These are phyloP conservation scores for Capsella rubella DNA, from an alignment of 441 rosid species.

Conservation along the genomic window DNA sequence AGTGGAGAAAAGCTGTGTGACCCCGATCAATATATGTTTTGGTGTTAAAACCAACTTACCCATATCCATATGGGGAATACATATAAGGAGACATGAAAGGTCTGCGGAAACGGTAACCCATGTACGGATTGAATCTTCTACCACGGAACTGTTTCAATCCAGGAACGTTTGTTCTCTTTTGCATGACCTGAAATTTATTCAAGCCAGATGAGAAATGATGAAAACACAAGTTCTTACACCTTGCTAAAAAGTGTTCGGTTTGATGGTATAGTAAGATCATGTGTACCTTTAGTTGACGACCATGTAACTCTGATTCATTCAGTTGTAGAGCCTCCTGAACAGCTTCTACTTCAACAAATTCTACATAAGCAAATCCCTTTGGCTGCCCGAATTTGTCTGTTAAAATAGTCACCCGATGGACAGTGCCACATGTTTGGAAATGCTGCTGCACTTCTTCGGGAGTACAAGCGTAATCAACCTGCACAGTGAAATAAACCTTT, in stretches of 20 bases:
- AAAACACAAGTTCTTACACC: not conserved
- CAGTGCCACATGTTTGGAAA: constrained; percentile 94
- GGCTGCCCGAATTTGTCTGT: constrained; percentile 95
- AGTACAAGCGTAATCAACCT: constrained; percentile 94
- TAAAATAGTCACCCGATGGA: constrained; percentile 87
- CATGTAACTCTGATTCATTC: constrained; percentile 92
- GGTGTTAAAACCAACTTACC: constrained; percentile 52
- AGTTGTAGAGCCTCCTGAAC: constrained; percentile 79
- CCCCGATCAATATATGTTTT: not conserved
- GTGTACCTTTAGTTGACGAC: constrained; percentile 85
- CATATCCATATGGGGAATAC: constrained; percentile 85
- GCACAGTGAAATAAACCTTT: constrained; percentile 35
- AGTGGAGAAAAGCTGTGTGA: constrained; percentile 6
- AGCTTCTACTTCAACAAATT: constrained; percentile 84
- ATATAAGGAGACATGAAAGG: constrained; percentile 78
- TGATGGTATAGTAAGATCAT: not conserved
- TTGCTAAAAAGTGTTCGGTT: not conserved
- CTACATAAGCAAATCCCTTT: constrained; percentile 95
- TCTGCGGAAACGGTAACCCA: constrained; percentile 73
- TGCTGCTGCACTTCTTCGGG: constrained; percentile 98
- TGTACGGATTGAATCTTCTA: constrained; percentile 73
- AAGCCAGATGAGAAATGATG: not conserved
- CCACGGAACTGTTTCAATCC: constrained; percentile 91
- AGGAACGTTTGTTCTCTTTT: constrained; percentile 91
- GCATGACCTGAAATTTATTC: constrained; percentile 59